Conservation (phyloP, 2,329 filamentous ascomycete species). For the Exophiala bonariae region DNA sequence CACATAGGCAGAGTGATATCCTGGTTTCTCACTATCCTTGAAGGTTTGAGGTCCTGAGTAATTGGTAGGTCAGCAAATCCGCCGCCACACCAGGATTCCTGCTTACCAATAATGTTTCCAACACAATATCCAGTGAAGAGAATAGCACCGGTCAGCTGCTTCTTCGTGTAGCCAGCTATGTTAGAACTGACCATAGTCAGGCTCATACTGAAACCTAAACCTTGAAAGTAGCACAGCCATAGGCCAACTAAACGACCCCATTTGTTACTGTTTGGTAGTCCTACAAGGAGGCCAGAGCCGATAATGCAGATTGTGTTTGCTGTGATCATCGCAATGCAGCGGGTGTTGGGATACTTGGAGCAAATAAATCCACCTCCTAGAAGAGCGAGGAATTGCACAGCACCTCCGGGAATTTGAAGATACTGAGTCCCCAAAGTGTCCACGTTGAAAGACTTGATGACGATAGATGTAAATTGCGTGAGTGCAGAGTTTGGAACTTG, state of each 20-base stretch:
- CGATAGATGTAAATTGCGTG: conserved; percentile 51
- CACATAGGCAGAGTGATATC: conserved; percentile 52
- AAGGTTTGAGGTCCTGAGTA: conserved; percentile 48
- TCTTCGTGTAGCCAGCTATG: conserved; percentile 57
- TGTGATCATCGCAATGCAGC: conserved; percentile 57
- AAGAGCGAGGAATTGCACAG: conserved; percentile 56
- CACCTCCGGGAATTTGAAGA: conserved; percentile 61
- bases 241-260: conserved; percentile 59
- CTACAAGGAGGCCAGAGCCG: conserved; percentile 54
- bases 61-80: background rate
- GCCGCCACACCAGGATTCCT: background rate
- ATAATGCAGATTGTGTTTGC: conserved; percentile 58
- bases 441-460: conserved; percentile 50
- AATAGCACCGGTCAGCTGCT: conserved; percentile 52
- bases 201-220: conserved; percentile 54
- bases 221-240: conserved; percentile 59
- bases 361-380: conserved; percentile 54
- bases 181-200: conserved; percentile 56
- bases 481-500: conserved; percentile 59
- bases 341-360: conserved; percentile 49
- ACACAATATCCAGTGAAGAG: conserved; percentile 58
- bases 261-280: conserved; percentile 49
- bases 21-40: conserved; percentile 48
- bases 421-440: conserved; percentile 55
- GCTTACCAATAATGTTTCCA: conserved; percentile 52